Evolutionary conservation across 768 basidiomycete genomes (phyloP).

Genomic region (Gautieria morchelliformis): DNA sequence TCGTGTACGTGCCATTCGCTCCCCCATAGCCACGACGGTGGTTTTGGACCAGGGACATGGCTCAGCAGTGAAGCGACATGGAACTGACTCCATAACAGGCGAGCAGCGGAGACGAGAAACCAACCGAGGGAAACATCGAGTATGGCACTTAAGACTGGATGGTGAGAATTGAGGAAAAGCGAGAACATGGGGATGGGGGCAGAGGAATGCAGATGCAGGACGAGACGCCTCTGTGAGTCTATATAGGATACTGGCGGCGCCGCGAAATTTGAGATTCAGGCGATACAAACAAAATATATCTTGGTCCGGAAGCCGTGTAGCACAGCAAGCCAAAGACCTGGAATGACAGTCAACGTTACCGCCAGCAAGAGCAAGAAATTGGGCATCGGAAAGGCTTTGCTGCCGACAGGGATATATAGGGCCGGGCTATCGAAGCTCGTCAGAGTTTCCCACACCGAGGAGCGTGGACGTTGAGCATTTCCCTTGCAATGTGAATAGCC

Average conservation of each 20-base stretch:
- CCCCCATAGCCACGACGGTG: conserved; percentile 48
- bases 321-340: neutral
- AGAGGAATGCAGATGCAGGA: neutral
- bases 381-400: neutral
- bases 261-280: neutral
- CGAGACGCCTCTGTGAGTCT: neutral
- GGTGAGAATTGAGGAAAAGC: neutral
- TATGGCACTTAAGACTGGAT: neutral
- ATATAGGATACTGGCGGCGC: neutral
- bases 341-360: neutral
- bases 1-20: conserved; percentile 51
- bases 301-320: neutral
- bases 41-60: conserved; percentile 42
- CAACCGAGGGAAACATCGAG: neutral
- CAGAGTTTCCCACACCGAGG: neutral
- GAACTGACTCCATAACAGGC: neutral
- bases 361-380: neutral
- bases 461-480: neutral
- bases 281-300: neutral
- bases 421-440: neutral
- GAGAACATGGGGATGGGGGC: neutral
- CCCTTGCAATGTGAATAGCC: neutral
- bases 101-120: neutral
- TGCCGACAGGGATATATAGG: neutral
- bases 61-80: conserved; percentile 19